These are phyloP conservation scores for Isabelozyma rhagii DNA, from an alignment of 805 yeast species.

Conservation along the genomic window DNA sequence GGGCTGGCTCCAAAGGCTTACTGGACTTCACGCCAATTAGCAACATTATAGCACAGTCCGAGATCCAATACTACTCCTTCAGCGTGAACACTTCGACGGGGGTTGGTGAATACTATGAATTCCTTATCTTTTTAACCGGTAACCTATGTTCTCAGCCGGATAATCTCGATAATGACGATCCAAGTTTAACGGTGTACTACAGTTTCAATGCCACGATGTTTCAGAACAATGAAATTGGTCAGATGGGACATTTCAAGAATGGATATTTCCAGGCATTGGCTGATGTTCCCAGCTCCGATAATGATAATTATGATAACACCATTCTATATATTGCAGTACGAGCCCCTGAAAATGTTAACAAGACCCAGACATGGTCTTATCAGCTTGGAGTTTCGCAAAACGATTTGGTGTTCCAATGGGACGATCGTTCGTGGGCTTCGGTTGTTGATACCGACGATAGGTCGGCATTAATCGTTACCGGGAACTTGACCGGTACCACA, in stretches of 20 bases:
- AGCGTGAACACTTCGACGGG: constrained; percentile 44
- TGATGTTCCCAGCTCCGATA: constrained; percentile 21
- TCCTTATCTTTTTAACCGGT: constrained; percentile 49
- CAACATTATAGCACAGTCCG: constrained; percentile 32
- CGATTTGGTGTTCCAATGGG: constrained; percentile 70
- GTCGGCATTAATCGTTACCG: constrained; percentile 65
- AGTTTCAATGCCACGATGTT: constrained; percentile 37
- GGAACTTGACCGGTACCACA: constrained; percentile 34
- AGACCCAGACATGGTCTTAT: constrained; percentile 51
- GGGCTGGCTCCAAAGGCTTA: constrained; percentile 21
- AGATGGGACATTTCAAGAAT: constrained; percentile 24
- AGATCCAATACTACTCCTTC: constrained; percentile 41
- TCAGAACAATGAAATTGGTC: constrained; percentile 20
- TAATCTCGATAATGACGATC: constrained; percentile 16
- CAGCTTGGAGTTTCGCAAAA: constrained; percentile 64
- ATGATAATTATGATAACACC: constrained; percentile 8
- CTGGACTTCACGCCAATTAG: constrained; percentile 36
- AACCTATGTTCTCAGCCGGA: constrained; percentile 43
- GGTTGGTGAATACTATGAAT: constrained; percentile 43
- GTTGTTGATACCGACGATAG: constrained; percentile 69
- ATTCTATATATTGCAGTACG: constrained; percentile 36
- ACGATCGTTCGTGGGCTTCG: constrained; percentile 49
- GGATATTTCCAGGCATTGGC: constrained; percentile 42
- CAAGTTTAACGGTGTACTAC: constrained; percentile 34
- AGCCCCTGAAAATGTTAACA: constrained; percentile 39